Evolutionary conservation across 1,139 yeast species (phyloP).

Genomic region (Sugiyamaella pinicola): DNA sequence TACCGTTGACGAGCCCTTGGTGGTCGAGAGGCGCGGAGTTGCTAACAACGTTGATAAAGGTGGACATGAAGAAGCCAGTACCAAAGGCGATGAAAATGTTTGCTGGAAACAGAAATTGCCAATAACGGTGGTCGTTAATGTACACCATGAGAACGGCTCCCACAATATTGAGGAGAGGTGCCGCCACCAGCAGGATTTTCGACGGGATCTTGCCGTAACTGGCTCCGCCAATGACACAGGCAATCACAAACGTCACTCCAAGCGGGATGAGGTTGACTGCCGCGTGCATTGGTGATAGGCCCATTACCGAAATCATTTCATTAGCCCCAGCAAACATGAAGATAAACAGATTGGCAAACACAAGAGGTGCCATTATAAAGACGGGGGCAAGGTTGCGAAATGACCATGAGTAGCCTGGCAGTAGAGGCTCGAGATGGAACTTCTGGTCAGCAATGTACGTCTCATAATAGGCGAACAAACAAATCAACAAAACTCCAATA

Average conservation of each 20-base stretch:
- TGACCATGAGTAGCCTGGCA: constrained; percentile 31
- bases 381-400: constrained; percentile 27
- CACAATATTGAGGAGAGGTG: constrained; percentile 31
- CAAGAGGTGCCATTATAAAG: constrained; percentile 24
- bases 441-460: constrained; percentile 19
- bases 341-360: constrained; percentile 27
- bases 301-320: constrained; percentile 24
- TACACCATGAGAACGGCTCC: constrained; percentile 35
- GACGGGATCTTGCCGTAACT: constrained; percentile 25
- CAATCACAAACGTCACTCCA: constrained; percentile 32
- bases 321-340: constrained; percentile 26
- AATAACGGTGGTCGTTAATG: constrained; percentile 33
- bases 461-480: constrained; percentile 31
- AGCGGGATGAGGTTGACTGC: constrained; percentile 39
- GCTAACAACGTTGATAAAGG: constrained; percentile 32
- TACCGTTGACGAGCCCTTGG: constrained; percentile 43
- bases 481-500: constrained; percentile 36
- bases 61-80: constrained; percentile 29
- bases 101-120: constrained; percentile 39
- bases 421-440: constrained; percentile 26
- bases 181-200: constrained; percentile 28
- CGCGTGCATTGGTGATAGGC: constrained; percentile 36
- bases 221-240: constrained; percentile 30
- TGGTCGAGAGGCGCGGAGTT: constrained; percentile 40
- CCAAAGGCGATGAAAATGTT: constrained; percentile 34